Evolutionary conservation across 2,329 filamentous ascomycete genomes (phyloP).

Genomic region (Clarireedia paspali): DNA sequence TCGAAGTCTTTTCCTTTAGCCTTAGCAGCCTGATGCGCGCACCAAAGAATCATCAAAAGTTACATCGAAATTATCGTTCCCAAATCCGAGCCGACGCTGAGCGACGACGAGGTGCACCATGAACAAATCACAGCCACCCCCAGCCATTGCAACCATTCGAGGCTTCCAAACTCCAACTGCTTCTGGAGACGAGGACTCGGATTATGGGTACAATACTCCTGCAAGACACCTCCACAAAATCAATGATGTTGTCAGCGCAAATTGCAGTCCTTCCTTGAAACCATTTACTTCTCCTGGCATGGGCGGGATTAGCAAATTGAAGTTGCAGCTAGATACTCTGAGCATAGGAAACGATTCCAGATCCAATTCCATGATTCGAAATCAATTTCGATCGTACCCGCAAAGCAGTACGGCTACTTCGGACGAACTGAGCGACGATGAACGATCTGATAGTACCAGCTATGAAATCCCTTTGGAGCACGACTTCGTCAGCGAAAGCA

Average conservation of each 20-base stretch:
- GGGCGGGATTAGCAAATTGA: constrained; percentile 75
- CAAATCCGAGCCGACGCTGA: constrained; percentile 29
- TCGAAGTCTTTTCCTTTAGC: constrained; percentile 15
- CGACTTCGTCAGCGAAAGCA: constrained; percentile 71
- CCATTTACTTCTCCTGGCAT: constrained; percentile 38
- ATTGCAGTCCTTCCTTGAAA: constrained; percentile 55
- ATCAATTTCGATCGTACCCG: constrained; percentile 51
- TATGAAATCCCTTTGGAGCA: constrained; percentile 81
- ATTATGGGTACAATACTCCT: constrained; percentile 37
- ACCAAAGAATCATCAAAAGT: constrained; percentile 25
- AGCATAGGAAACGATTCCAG: constrained; percentile 52
- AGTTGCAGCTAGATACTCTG: constrained; percentile 72
- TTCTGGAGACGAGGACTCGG: constrained; percentile 49
- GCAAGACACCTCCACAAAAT: constrained; percentile 26
- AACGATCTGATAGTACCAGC: constrained; percentile 63
- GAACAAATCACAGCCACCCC: constrained; percentile 13
- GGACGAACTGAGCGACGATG: constrained; percentile 47
- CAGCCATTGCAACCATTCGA: constrained; percentile 27
- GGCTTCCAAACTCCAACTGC: constrained; percentile 32
- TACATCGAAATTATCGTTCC: constrained; percentile 29
- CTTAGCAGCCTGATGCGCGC: constrained; percentile 26
- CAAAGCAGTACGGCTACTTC: constrained; percentile 33
- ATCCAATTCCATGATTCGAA: constrained; percentile 48
- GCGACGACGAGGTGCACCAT: constrained; percentile 28
- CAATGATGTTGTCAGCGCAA: constrained; percentile 39